Percentiles rank a stretch among this genome's conserved stretches.
These are phyloP conservation scores for Blastobotrys parvus DNA, from an alignment of 805 yeast genomes.

Conservation along the genomic window DNA sequence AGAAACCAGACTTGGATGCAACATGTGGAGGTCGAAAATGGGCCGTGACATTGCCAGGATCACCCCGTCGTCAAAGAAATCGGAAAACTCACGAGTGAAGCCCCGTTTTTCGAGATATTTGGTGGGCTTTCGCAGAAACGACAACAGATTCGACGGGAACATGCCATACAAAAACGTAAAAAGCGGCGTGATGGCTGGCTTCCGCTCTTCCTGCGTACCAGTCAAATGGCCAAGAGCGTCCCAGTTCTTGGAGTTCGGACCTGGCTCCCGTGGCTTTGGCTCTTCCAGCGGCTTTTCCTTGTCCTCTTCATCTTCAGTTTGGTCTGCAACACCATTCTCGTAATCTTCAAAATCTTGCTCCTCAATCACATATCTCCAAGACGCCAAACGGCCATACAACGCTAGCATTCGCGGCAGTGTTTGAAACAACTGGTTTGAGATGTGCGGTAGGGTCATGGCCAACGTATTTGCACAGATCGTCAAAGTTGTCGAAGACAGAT, in stretches of 20 bases:
- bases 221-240: slow-evolving; percentile 14
- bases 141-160: slow-evolving; percentile 42
- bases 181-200: slow-evolving; percentile 30
- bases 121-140: slow-evolving; percentile 37
- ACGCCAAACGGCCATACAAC: slow-evolving; percentile 36
- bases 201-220: slow-evolving; percentile 11
- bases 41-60: slow-evolving; percentile 25
- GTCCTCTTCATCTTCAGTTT: slow-evolving; percentile 2
- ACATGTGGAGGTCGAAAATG: slow-evolving; percentile 29
- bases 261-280: background rate
- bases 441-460: slow-evolving; percentile 39
- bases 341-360: slow-evolving; percentile 8
- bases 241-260: slow-evolving; percentile 17
- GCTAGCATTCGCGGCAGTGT: slow-evolving; percentile 37
- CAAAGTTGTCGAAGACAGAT: slow-evolving; percentile 34
- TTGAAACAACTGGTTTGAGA: slow-evolving; percentile 28
- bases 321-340: background rate
- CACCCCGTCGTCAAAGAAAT: slow-evolving; percentile 30
- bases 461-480: slow-evolving; percentile 31
- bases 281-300: slow-evolving; percentile 1
- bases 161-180: slow-evolving; percentile 48
- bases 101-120: slow-evolving; percentile 25
- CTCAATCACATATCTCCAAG: slow-evolving; percentile 25
- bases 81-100: slow-evolving; percentile 16
- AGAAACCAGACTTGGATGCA: slow-evolving; percentile 43